Evolutionary conservation across 2,329 filamentous ascomycete species (phyloP).

Genomic region (Xylariaceae sp.): DNA sequence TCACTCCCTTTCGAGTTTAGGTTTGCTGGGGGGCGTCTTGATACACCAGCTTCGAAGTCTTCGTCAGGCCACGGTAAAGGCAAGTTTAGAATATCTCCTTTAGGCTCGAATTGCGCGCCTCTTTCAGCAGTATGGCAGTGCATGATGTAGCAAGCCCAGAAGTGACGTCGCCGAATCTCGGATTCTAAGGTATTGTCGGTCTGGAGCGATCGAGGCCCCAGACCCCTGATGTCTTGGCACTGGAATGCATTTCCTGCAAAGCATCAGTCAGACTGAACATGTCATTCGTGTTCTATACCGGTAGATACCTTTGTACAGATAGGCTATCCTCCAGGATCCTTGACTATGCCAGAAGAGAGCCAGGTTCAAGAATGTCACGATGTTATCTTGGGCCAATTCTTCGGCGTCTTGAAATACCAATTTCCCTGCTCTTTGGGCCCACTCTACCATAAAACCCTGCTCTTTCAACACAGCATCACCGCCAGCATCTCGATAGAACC

Average conservation of each 20-base stretch:
- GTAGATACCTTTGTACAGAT: slow-evolving; percentile 4
- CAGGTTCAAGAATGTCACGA: slow-evolving; percentile 11
- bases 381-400: slow-evolving; percentile 2
- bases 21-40: neutral
- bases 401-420: slow-evolving; percentile 8
- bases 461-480: neutral
- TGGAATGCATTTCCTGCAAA: slow-evolving; percentile 12
- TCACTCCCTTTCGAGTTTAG: slow-evolving; percentile 1
- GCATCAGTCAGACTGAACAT: neutral
- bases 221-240: slow-evolving; percentile 6
- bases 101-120: neutral
- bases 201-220: slow-evolving; percentile 6
- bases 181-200: slow-evolving; percentile 2
- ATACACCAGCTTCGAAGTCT: slow-evolving; percentile 2
- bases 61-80: slow-evolving; percentile 11
- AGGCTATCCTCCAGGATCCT: neutral
- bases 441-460: neutral
- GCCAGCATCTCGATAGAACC: neutral
- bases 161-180: slow-evolving; percentile 12
- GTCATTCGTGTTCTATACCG: neutral
- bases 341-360: slow-evolving; percentile 11
- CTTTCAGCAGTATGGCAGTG: slow-evolving; percentile 10
- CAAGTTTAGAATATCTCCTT: neutral
- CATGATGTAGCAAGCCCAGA: slow-evolving; percentile 15
- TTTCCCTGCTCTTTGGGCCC: slow-evolving; percentile 10